Base-by-base conservation (phyloP, 805 yeast species). In the Candida montana region DNA sequence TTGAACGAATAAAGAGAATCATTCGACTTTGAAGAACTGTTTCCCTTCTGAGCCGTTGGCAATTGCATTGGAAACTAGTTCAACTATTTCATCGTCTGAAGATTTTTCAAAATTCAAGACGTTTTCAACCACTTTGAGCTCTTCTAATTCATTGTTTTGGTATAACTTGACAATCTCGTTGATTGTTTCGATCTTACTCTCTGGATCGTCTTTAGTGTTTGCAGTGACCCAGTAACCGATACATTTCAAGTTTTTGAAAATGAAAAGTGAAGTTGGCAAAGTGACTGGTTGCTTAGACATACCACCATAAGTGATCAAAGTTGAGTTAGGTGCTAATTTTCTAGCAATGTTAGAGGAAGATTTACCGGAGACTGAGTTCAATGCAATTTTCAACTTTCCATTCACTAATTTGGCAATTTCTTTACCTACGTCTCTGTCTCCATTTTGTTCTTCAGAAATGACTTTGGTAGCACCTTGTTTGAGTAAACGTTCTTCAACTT, bases 241-340 rank as follows among this genome's bases (percentile, higher is more conserved):
- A 40, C 89, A 79, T 6, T 83, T 79, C 42, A 93, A 64, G 57
- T 90, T 84, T 63, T 91, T 93, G 71, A 93, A 93, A 49, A 93
- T 90, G 58, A 86, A 86, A 45, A 86, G 67, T 0, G 95, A 78
- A 1, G 96, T 88, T 31, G 98, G 96, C 42, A 93, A 64, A n/a
- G 77, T 75, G 10, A 93, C 95, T 2, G 99, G 99, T 65, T 87
- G 90, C 71, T 82, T 80, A 3, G 97, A 87, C 99, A 93, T 93
- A 30, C 95, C 98, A 27, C 99, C 99, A 58, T 93, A 93, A 1
- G 98, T 88, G 52, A 89, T 77, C 70, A 93, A 67, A 36, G 80
- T 74, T 2, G 93, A 95, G 52, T 85, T 78, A 13, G 69, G 65
- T 30, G 78, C 79, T 42, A 93, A 71, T 60, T 89, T 91, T 51